Base-by-base conservation (phyloP, 331 rosid species). In the Telfairia occidentalis region DNA sequence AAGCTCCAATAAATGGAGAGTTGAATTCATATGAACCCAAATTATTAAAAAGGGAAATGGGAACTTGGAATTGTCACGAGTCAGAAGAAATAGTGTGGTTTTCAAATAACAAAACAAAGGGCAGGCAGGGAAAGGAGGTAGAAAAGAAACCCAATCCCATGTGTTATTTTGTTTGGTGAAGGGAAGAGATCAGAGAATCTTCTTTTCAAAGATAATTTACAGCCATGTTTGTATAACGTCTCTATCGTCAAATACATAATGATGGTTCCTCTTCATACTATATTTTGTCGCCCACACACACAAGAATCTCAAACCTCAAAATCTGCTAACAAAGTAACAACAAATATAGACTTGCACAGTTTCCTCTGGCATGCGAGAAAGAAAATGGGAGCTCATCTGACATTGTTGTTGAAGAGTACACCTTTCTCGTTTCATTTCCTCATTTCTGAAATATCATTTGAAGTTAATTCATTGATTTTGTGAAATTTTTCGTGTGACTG, bases 1-100 rank as follows among this genome's bases (percentile, higher is more conserved):
- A 23, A 43, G 38, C 53, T 69, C 74, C 72, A 65, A 69, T 69
- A 42, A 69, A 34, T 42, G 26, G 13, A 69, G 54, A 43, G 74
- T 66, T 66, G 52, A 40, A 40, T 66, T 9, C 10, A 40, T 9
- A 19, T 10, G 50, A 5, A 19, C 18, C 32, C 8, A 38, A 40
- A 66, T 66, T 16, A 21, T 66, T 66, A 58, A 40, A 21, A 35
- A 32, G 9, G 52, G 19, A 66, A 40, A 34, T 38, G 52, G 53
- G 19, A 19, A 3, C 26, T 66, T 66, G 12, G 34, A 66, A 5
- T 21, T 37, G 73, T 42, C 34, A 66, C 19, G 12, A 24, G 55
- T 26, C 55, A 69, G 55, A 69, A 43, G 55, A 11, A 66, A 43
- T 5, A 69, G 37, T 28, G 55, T 69, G 74, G 7, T 26, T 67